These are phyloP conservation scores for Microdochium bolleyi DNA, from an alignment of 2,329 filamentous ascomycete species.

Conservation along the genomic window DNA sequence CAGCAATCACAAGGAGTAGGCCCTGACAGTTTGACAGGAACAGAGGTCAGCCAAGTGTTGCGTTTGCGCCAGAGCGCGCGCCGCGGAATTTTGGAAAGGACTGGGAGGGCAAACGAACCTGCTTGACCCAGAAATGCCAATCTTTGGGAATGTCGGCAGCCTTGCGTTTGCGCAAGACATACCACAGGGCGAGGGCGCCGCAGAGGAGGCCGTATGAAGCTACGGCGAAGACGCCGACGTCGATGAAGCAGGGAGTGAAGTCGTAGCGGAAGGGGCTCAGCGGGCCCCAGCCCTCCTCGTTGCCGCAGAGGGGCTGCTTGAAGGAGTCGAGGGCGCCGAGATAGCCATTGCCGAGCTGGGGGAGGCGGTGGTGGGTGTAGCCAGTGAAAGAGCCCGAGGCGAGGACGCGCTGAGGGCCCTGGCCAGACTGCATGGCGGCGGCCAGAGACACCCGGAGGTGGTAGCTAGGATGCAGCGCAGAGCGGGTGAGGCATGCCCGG, in stretches of 20 bases:
- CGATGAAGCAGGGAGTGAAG: slow-evolving; percentile 95
- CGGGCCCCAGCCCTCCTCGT: slow-evolving; percentile 91
- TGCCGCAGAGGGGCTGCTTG: slow-evolving; percentile 73
- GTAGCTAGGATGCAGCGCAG: slow-evolving; percentile 2
- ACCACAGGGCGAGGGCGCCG: slow-evolving; percentile 72
- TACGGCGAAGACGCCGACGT: slow-evolving; percentile 76
- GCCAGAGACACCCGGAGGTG: neutral
- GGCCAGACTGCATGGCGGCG: slow-evolving; percentile 29
- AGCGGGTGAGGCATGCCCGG: neutral
- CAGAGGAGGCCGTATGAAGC: slow-evolving; percentile 72
- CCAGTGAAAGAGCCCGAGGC: slow-evolving; percentile 56
- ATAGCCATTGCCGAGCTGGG: slow-evolving; percentile 50
- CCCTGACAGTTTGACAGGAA: slow-evolving; percentile 18
- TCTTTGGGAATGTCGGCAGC: slow-evolving; percentile 65
- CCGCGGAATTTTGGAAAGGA: too few species aligned
- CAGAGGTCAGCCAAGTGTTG: neutral
- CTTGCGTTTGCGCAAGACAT: slow-evolving; percentile 63
- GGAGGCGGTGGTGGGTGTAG: slow-evolving; percentile 33
- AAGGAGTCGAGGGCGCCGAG: slow-evolving; percentile 41
- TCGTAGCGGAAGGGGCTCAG: slow-evolving; percentile 82
- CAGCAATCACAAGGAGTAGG: slow-evolving; percentile 61
- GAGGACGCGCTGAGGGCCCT: slow-evolving; percentile 36
- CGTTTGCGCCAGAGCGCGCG: too few species aligned
- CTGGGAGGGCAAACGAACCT: slow-evolving; percentile 46
- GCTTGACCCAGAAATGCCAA: slow-evolving; percentile 88